A percentile compares a stretch with the other conserved stretches of the same genome.
These are phyloP conservation scores for barley (Hordeum vulgare) DNA, from an alignment of 176 grass and related monocot species.

Conservation along the genomic window DNA sequence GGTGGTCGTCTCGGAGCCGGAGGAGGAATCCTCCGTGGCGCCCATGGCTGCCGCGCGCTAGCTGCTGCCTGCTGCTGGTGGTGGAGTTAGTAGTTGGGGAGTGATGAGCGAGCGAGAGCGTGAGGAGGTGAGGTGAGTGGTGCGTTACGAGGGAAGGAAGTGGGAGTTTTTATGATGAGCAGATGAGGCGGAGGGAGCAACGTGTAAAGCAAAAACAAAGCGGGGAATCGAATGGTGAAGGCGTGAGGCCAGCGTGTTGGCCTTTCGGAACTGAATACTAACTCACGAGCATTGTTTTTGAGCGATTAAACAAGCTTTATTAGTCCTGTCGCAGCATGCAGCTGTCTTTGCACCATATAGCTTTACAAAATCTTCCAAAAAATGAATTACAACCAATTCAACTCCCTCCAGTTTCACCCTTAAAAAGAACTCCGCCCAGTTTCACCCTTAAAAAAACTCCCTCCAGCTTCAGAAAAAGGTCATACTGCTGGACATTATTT, in stretches of 20 bases:
- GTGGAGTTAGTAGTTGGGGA: conserved; percentile 37
- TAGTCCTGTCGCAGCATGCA: not conserved
- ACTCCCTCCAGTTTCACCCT: no score
- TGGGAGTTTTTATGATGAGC: conserved; percentile 43
- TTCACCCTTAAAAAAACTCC: no score
- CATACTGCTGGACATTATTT: no score
- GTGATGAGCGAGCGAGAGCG: conserved; percentile 14
- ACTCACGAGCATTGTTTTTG: not conserved
- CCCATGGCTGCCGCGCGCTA: not conserved
- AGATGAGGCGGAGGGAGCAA: not conserved
- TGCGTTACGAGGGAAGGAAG: not conserved
- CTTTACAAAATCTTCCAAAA: no score
- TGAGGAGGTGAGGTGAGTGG: not conserved
- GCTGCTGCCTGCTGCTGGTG: not conserved
- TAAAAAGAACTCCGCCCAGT: no score
- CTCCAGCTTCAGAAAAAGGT: no score
- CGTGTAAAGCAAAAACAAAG: conserved; percentile 19
- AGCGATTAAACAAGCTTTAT: not conserved
- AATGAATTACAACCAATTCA: no score
- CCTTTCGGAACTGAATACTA: not conserved
- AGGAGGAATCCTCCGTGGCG: conserved; percentile 35
- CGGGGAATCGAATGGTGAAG: conserved; percentile 8
- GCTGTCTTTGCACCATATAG: no score
- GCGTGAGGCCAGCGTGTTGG: not conserved
- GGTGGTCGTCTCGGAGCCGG: conserved; percentile 31